These are phyloP conservation scores for Colletotrichum shisoi DNA, from an alignment of 2,329 filamentous ascomycete species.

Conservation along the genomic window DNA sequence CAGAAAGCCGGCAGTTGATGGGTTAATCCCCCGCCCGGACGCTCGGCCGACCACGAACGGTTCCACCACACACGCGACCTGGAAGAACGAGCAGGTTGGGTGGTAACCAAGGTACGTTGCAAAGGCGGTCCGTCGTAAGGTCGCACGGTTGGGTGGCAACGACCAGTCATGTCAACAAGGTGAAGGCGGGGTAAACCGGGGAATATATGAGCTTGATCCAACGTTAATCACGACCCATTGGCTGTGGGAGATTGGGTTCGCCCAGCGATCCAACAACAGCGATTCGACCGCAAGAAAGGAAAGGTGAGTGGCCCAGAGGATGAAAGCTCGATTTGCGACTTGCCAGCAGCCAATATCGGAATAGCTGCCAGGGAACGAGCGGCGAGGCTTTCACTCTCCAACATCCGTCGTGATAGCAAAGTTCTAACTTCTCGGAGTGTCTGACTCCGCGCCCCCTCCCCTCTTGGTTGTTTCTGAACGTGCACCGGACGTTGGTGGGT, in stretches of 20 bases:
- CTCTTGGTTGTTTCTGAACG: not conserved
- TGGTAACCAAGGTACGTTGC: too few species aligned
- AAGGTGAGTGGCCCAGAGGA: not conserved
- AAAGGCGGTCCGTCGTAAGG: too few species aligned
- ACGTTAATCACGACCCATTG: constrained; percentile 16
- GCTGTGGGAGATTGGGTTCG: constrained; percentile 2
- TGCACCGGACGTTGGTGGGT: too few species aligned
- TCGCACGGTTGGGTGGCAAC: constrained; percentile 5
- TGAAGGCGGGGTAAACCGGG: constrained; percentile 20
- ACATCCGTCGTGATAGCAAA: not conserved
- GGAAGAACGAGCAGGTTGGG: constrained; percentile 2
- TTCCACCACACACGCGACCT: constrained; percentile 32
- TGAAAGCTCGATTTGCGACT: constrained; percentile 16
- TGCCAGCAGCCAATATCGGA: constrained; percentile 25
- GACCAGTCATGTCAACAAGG: constrained; percentile 10
- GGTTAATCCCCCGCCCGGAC: not conserved
- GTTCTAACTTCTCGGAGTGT: not conserved
- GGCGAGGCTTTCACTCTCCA: too few species aligned
- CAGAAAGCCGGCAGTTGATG: constrained; percentile 20
- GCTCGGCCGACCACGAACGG: constrained; percentile 6
- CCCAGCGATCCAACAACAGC: not conserved
- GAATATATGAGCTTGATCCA: constrained; percentile 28
- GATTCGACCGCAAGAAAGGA: not conserved
- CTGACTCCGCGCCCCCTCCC: not conserved
- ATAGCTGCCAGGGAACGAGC: not conserved